Percentiles rank a stretch among this genome's conserved stretches.
Conservation (phyloP, 129 eudicot genomes). For the Dittrichia graveolens region DNA sequence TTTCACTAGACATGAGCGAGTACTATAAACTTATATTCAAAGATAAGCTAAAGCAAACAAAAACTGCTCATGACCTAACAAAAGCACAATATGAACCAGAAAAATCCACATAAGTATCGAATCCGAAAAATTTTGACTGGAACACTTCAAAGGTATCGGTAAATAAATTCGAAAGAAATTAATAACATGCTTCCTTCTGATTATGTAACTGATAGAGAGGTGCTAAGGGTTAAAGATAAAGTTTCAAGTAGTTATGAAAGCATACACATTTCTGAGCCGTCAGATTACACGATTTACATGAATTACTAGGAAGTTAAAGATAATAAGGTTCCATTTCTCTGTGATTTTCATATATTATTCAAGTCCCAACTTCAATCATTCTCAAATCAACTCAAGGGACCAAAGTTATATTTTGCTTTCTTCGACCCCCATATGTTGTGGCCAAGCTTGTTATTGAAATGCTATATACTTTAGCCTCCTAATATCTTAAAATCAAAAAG, state of each 20-base stretch:
- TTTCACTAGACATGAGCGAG: too few species aligned
- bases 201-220: neutral
- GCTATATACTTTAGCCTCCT: too few species aligned
- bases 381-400: neutral
- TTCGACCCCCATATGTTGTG: too few species aligned
- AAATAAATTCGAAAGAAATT: neutral
- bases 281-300: neutral
- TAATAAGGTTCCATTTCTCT: neutral
- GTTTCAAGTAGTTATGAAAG: neutral
- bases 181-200: neutral
- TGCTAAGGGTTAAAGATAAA: neutral
- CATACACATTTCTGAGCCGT: neutral
- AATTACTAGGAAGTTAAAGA: neutral
- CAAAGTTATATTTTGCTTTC: neutral
- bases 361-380: neutral
- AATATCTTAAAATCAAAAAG: too few species aligned
- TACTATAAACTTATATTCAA: too few species aligned
- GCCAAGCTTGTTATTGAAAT: too few species aligned
- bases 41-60: too few species aligned
- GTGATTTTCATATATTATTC: slow-evolving; percentile 14
- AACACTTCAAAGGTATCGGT: neutral
- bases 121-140: neutral
- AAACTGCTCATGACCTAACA: too few species aligned
- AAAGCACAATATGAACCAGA: too few species aligned
- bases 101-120: too few species aligned